A percentile compares a stretch with the other conserved stretches of the same genome.
Evolutionary conservation across 257 asterid species (phyloP).

Genomic region (Knoxia roxburghii): DNA sequence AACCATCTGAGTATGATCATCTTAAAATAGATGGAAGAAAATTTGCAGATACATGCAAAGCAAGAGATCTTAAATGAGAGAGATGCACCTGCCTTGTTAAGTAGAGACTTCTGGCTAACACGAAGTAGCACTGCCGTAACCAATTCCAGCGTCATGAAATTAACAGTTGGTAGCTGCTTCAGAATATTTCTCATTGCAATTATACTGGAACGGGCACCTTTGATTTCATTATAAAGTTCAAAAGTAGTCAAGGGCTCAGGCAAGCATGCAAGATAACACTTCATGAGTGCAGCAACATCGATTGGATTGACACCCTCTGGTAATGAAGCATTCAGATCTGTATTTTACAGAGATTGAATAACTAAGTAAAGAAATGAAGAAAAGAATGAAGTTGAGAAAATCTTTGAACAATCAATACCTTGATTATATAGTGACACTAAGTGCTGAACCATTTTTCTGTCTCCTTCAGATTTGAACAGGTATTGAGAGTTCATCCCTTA

Average conservation of each 20-base stretch:
- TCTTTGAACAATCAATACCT: conserved; percentile 38
- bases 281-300: conserved; percentile 73
- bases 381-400: conserved; percentile 9
- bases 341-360: conserved; percentile 7
- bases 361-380: conserved; percentile 7
- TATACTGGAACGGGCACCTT: conserved; percentile 62
- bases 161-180: conserved; percentile 79
- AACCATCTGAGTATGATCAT: background rate
- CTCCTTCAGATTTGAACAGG: conserved; percentile 78
- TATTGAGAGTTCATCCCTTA: conserved; percentile 67
- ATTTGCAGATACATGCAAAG: background rate
- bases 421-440: conserved; percentile 72
- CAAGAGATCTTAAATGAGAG: background rate
- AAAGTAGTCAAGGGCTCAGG: conserved; percentile 86
- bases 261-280: conserved; percentile 85
- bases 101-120: conserved; percentile 76
- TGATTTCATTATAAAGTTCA: conserved; percentile 62
- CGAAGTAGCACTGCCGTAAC: conserved; percentile 71
- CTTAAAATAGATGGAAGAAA: background rate
- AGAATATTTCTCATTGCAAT: conserved; percentile 59
- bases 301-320: conserved; percentile 67
- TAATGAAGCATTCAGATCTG: conserved; percentile 64
- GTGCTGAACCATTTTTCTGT: conserved; percentile 59
- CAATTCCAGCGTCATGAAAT: conserved; percentile 84
- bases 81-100: conserved; percentile 56